These are phyloP conservation scores for Wallacemonas sp. DNA, from an alignment of 208 protist genomes.

Conservation along the genomic window DNA sequence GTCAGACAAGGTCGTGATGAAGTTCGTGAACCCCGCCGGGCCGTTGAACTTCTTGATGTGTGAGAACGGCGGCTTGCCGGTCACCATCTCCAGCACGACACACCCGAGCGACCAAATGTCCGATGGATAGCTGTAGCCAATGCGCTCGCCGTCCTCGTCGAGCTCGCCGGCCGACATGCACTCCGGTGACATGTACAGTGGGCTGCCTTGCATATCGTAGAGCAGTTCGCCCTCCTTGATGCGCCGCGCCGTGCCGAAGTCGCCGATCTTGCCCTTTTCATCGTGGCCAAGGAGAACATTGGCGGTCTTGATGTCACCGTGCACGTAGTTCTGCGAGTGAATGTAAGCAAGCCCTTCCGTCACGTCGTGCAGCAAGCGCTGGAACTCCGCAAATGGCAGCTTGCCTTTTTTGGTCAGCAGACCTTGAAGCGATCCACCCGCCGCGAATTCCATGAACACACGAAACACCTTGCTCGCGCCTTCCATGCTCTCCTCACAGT, in stretches of 20 bases:
- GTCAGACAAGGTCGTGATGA: slow-evolving; percentile 79
- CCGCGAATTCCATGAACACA: slow-evolving; percentile 92
- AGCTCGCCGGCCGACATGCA: slow-evolving; percentile 80
- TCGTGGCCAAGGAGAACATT: slow-evolving; percentile 88
- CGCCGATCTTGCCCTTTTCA: slow-evolving; percentile 86
- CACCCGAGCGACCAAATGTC: slow-evolving; percentile 91
- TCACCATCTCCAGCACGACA: slow-evolving; percentile 87
- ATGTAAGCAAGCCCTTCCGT: slow-evolving; percentile 90
- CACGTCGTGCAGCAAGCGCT: slow-evolving; percentile 67
- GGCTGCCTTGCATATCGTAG: slow-evolving; percentile 87
- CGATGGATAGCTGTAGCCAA: slow-evolving; percentile 80
- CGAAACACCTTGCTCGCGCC: slow-evolving; percentile 46
- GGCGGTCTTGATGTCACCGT: slow-evolving; percentile 92
- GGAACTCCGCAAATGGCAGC: slow-evolving; percentile 62
- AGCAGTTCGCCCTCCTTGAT: slow-evolving; percentile 60
- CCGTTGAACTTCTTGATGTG: slow-evolving; percentile 74
- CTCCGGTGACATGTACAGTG: slow-evolving; percentile 89
- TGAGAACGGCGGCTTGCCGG: slow-evolving; percentile 80
- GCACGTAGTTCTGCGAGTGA: slow-evolving; percentile 88
- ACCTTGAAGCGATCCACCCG: slow-evolving; percentile 74
- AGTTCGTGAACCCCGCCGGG: slow-evolving; percentile 68
- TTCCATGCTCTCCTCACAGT: slow-evolving; percentile 79
- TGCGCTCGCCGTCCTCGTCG: slow-evolving; percentile 57
- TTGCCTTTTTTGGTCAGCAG: slow-evolving; percentile 54
- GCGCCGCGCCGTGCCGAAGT: slow-evolving; percentile 88